Conservation (phyloP, 176 grass and related monocot genomes). For the Bromus sterilis region DNA sequence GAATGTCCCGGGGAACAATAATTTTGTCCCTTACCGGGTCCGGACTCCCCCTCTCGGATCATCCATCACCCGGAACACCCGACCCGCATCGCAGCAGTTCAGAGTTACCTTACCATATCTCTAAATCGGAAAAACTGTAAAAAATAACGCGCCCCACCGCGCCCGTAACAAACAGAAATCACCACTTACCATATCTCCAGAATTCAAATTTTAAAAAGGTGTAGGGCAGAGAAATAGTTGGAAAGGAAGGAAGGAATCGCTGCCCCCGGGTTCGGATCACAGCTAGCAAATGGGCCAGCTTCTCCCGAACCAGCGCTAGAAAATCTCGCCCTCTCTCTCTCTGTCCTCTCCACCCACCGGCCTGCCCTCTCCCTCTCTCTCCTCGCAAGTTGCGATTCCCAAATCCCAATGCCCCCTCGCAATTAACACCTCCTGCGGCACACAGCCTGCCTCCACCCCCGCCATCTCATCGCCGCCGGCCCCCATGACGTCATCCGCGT, state of each 20-base stretch:
- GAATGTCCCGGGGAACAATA: constrained; percentile 26
- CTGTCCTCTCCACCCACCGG: background rate
- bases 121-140: too few species aligned
- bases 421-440: constrained; percentile 6
- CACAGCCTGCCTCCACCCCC: background rate
- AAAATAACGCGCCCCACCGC: too few species aligned
- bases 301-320: background rate
- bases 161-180: too few species aligned
- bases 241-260: background rate
- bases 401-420: constrained; percentile 24
- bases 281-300: constrained; percentile 7
- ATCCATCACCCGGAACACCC: background rate
- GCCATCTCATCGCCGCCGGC: background rate
- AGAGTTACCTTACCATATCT: too few species aligned
- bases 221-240: background rate
- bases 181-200: background rate
- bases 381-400: constrained; percentile 31
- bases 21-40: constrained; percentile 9
- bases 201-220: background rate
- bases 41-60: background rate
- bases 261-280: background rate
- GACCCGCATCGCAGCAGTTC: too few species aligned
- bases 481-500: constrained; percentile 12
- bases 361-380: background rate
- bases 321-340: background rate